A percentile compares a stretch with the other conserved stretches of the same genome.
Evolutionary conservation across 2,329 filamentous ascomycete genomes (phyloP).

Genomic region (Atkinsonella hypoxylon): DNA sequence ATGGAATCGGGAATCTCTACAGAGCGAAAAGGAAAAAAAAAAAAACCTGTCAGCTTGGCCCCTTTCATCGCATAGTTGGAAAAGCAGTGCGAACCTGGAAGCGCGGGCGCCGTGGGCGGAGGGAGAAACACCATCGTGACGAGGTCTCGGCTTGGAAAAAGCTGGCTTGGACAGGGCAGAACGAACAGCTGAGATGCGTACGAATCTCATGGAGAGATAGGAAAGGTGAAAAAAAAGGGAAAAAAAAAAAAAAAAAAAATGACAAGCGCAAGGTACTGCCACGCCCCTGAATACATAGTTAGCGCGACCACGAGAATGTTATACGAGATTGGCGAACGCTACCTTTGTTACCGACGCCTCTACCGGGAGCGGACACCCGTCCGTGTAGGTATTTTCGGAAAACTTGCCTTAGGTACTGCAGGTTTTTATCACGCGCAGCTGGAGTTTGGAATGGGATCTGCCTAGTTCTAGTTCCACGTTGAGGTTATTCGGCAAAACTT

Average conservation of each 20-base stretch:
- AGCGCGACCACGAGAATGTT: no score
- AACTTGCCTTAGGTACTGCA: no score
- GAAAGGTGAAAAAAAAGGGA: not conserved
- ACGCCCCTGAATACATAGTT: no score
- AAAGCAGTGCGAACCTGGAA: conserved; percentile 34
- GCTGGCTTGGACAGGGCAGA: no score
- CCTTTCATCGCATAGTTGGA: not conserved
- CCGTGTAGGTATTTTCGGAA: no score
- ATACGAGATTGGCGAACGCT: not conserved
- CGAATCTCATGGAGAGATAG: no score
- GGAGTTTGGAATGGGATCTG: no score
- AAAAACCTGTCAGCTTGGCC: no score
- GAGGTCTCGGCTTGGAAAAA: not conserved
- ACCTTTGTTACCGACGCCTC: not conserved
- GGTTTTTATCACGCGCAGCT: no score
- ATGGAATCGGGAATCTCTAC: conserved; percentile 59
- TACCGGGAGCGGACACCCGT: not conserved
- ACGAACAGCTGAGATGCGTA: no score
- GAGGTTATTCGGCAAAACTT: no score
- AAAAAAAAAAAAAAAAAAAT: not conserved
- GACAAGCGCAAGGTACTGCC: not conserved
- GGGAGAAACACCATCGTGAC: conserved; percentile 44
- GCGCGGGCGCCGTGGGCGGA: conserved; percentile 47
- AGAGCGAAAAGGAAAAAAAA: not conserved
- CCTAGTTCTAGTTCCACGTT: no score